Base-by-base conservation (phyloP, 2,329 filamentous ascomycete species). In the Endothia cerciana region DNA sequence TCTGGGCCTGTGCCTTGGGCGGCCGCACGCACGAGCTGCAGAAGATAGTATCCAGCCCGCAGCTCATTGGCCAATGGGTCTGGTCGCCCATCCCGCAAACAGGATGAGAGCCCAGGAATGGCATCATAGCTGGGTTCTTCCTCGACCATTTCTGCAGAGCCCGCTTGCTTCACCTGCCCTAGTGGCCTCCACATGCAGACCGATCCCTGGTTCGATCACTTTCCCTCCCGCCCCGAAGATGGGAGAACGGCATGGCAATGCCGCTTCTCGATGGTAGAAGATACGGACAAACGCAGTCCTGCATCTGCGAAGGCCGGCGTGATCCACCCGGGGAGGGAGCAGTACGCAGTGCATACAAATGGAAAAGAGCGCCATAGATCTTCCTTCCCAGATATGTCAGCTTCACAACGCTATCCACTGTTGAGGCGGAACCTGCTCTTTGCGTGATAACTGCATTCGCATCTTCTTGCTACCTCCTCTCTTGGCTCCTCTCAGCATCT, bases 61-160 rank as follows among this genome's bases (percentile, higher is more conserved):
- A 55, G 28, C 28, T 30, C 51, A 55, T 55, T 68, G 63, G 60
- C n/a, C 63, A 65, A 63, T 68, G 60, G 40, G 38, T 30, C 19
- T 36, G 33, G 17, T 55, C 41, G 61, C 51, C n/a, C 49, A 49
- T 30, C 60, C n/a, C 61, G 58, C 64, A 68, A 66, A 66, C 66
- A 68, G 66, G 60, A 68, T 64, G 64, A 66, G 43, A 61, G 57
- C 57, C 59, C 41, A 25, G 53, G 33, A 40, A 66, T 68, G 62
- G 55, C 66, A 68, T 68, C 66, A 68, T 66, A 56, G 64, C 60
- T 15, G 51, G 66, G 60, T 61, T 65, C 33, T 56, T 41, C 60
- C 57, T 30, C 33, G 11, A 33, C 47, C 25, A 53, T 53, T 47
- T 28, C 49, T 47, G 38, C 51, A n/a, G 38, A 63, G 17, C 56